Base-by-base conservation (phyloP, 2,329 filamentous ascomycete genomes). In the Pseudocercospora fuligena region DNA sequence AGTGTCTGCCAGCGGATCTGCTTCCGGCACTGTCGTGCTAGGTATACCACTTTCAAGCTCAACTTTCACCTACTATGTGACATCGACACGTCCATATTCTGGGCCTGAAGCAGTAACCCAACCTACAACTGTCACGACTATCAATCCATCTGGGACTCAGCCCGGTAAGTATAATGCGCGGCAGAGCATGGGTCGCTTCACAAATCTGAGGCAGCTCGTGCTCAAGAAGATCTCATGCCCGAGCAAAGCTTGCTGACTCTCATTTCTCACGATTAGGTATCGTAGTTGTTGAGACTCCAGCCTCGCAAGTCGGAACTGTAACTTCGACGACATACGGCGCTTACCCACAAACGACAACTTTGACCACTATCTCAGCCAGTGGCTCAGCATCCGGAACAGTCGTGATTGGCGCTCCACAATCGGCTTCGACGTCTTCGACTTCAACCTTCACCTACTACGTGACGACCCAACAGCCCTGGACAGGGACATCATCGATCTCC, bases 311-410 rank as follows among this genome's bases (percentile, higher is more conserved):
- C 19, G 61, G 61, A 16, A 56, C n/a, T 51, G 46, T 62, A 11
- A 62, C 46, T 11, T 53, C 43, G 9, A 51, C 40, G 4, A 59
- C 54, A 23, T 64, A 49, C 23, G 43, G 46, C 27, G 27, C 54
- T 5, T 64, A 59, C 19, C 12, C 25, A 2, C 27, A 43, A 8
- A 64, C 62, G 12, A 59, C 54, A 9, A 64, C 62, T 7, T 21
- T 64, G 23, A 64, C 62, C n/a, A 59, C 54, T 9, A 64, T 64
- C 6, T 29, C 40, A 6, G 14, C n/a, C 14, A 64, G 54, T 46
- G 56, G 56, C 19, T 51, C 62, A 3, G 53, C 21, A 8, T 51
- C 36, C 19, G 62, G 56, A 8, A 60, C 56, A 9, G 49, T 64
- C 8, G 36, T 59, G 14, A 51, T 64, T 9, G 62, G 43, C 27